Base-by-base conservation (phyloP, 345 rosid genomes). In the Bruguiera gymnorhiza region DNA sequence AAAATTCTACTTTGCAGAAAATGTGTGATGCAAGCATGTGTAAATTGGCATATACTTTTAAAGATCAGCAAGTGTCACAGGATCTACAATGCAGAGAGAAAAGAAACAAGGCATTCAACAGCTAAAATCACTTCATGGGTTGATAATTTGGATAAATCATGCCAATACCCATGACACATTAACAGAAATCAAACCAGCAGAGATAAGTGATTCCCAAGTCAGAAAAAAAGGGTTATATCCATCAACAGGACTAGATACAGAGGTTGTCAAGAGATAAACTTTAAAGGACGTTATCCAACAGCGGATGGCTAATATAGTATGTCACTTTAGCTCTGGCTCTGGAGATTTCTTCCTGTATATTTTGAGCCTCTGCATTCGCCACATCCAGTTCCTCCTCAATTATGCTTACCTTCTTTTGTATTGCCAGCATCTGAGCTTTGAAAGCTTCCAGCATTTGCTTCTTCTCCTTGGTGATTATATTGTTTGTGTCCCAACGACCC, bases 261-360 rank as follows among this genome's bases (percentile, higher is more conserved):
- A 9, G 7, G 3, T 1, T 15, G 18, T 18, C 24, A 4, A 5
- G 19, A 68, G 4, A 3, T 31, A 20, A 20, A 1, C 46, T 10
- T 69, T 54, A 69, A 26, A 69, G 13, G 59, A 60, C 39, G 32
- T 24, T 65, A 19, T 26, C 36, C 13, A 60, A n/a, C 24, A 32
- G 32, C n/a, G 16, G 65, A 48, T 69, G 53, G 27, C 20, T 57
- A 43, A 46, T 27, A 59, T 26, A 68, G 56, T 26, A 68, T 30
- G 20, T 57, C 23, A 58, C 72, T 46, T 69, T 29, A 5, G 46
- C 54, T 36, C 13, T 67, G 20, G 19, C 46, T 21, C 32, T 6
- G 32, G 72, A 58, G 43, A 51, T 11, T 20, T 3, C 24, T 51
- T 26, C 8, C 23, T 51, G 53, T 16, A 60, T 21, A 4, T 36